A percentile compares a stretch with the other conserved stretches of the same genome.
phyloP scores from a whole-genome alignment of 305 asterid species.

The Striga hermonthica region DNA sequence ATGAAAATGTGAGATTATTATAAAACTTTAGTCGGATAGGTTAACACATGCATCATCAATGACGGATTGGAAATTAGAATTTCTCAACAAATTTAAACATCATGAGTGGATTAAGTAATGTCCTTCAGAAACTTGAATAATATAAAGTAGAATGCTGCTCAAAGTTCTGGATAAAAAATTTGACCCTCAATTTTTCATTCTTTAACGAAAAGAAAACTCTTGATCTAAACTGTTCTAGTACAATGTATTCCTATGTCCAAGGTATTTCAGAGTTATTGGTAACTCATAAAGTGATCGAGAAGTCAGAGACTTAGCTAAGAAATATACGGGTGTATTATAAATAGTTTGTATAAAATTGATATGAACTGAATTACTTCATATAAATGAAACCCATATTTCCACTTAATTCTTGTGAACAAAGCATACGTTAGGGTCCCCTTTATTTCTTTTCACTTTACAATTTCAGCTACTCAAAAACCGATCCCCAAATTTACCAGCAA shows the following conservation, averaged over 20 bases:
- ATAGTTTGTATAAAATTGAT: not conserved
- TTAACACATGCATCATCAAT: no score
- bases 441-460: no score
- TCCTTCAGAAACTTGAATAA: no score
- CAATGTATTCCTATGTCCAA: not conserved
- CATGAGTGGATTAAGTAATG: no score
- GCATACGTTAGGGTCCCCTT: no score
- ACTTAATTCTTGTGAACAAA: not conserved
- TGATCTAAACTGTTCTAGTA: no score
- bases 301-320: constrained; percentile 12
- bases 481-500: not conserved
- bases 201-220: no score
- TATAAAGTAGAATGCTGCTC: no score
- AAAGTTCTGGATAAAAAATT: no score
- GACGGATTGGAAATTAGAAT: no score
- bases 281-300: not conserved
- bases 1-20: constrained; percentile 12
- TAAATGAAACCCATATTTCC: not conserved
- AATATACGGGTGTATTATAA: not conserved
- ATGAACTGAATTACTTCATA: not conserved
- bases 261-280: not conserved
- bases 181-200: no score
- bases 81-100: no score
- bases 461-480: not conserved
- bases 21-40: not conserved